Percentiles rank a stretch among this genome's conserved stretches.
Conservation (phyloP, 129 eudicot genomes). For the Oenanthe sinensis region DNA sequence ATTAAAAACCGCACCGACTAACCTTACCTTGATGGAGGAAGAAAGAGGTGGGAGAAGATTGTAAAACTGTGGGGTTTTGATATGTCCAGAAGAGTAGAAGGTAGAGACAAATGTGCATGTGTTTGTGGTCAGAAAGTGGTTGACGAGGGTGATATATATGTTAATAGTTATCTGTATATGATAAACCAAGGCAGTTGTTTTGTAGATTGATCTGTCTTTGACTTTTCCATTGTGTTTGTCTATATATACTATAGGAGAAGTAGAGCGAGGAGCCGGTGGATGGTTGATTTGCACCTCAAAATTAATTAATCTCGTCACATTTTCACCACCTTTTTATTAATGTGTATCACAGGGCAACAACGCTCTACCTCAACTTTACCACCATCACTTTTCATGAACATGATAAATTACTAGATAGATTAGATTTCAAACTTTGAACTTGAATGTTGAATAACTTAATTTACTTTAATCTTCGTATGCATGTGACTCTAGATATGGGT, state of each 20-base stretch:
- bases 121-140: slow-evolving; percentile 25
- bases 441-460: slow-evolving; percentile 16
- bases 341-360: slow-evolving; percentile 61
- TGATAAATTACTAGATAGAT: slow-evolving; percentile 20
- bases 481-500: slow-evolving; percentile 3
- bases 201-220: slow-evolving; percentile 32
- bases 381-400: slow-evolving; percentile 59
- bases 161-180: slow-evolving; percentile 18
- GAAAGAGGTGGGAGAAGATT: neutral
- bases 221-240: slow-evolving; percentile 24
- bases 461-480: neutral
- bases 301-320: slow-evolving; percentile 17
- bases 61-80: slow-evolving; percentile 19
- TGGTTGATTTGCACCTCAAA: slow-evolving; percentile 53
- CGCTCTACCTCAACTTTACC: slow-evolving; percentile 44
- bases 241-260: too few relatives aligned
- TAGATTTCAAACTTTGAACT: slow-evolving; percentile 13
- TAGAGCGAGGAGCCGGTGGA: slow-evolving; percentile 64
- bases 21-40: slow-evolving; percentile 1
- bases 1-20: too few relatives aligned
- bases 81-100: slow-evolving; percentile 23
- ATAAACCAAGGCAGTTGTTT: slow-evolving; percentile 20
- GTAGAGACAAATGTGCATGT: slow-evolving; percentile 4
- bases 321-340: slow-evolving; percentile 59
- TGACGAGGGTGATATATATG: slow-evolving; percentile 5